phyloP scores from a whole-genome alignment of 345 rosid species.

The Hibiscus syriacus region DNA sequence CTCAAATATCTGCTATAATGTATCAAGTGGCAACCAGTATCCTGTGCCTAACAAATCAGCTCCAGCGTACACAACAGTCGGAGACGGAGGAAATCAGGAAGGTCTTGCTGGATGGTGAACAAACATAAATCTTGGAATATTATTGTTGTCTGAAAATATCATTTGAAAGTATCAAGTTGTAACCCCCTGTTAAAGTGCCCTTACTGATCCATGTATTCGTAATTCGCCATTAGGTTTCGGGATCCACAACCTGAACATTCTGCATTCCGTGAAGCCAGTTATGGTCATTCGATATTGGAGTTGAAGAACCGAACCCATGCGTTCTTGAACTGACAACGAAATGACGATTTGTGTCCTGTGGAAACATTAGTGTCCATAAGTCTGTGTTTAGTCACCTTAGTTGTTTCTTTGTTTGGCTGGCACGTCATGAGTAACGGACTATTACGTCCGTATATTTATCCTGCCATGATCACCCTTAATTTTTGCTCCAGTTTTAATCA shows the following conservation, averaged over 20 bases:
- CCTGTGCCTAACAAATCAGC: slow-evolving; percentile 74
- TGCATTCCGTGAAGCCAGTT: slow-evolving; percentile 92
- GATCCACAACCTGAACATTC: slow-evolving; percentile 95
- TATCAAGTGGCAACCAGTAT: slow-evolving; percentile 52
- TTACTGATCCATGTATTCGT: not conserved
- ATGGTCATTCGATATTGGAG: slow-evolving; percentile 82
- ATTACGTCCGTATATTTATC: too few relatives aligned
- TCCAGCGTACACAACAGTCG: slow-evolving; percentile 81
- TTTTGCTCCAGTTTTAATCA: not conserved
- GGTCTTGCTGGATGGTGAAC: slow-evolving; percentile 72
- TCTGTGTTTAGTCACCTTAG: not conserved
- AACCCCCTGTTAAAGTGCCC: not conserved
- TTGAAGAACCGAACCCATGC: slow-evolving; percentile 87
- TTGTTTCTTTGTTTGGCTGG: too few relatives aligned
- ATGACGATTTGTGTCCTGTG: slow-evolving; percentile 36
- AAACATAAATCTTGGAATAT: not conserved
- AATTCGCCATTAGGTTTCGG: slow-evolving; percentile 39
- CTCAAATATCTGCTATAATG: slow-evolving; percentile 66
- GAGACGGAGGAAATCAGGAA: slow-evolving; percentile 98
- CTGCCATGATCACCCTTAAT: too few relatives aligned
- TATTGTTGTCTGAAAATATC: not conserved
- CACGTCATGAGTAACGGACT: too few relatives aligned
- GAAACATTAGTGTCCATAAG: not conserved
- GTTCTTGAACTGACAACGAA: slow-evolving; percentile 85
- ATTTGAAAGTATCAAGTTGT: not conserved